Evolutionary conservation across 2,329 filamentous ascomycete species (phyloP), one percentile per base, ranked within the genome.

Genomic region (Aspergillus sp.): DNA sequence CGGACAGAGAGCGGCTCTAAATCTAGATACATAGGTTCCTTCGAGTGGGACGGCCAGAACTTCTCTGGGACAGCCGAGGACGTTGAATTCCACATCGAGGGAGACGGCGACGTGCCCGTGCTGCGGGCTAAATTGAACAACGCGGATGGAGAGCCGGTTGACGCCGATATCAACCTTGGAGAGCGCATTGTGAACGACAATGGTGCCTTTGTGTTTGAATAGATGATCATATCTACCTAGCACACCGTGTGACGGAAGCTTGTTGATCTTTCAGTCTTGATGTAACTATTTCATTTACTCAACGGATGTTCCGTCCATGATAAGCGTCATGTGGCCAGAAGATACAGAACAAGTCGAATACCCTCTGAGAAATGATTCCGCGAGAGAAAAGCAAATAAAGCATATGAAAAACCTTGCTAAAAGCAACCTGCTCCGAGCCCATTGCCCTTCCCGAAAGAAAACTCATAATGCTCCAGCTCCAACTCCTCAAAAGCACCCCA

Each of bases 171-270:
- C 9, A 68, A 68, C 42, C 55, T 68, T 22, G 24, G 56, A 4
- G 66, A 68, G 58, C 61, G 60, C 11, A 49, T 68, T 55, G 45
- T 24, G 1, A 65, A 64, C 22, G 24, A 54, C 4, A 50, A 65
- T 39, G 63, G 62, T 6, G 22, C 18, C 2, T 62, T 65, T 47
- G 2, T 16, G 16, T 60, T 63, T 39, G 46, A 57, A 51, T 46
- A 55, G 16, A 52, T 55, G 9, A 47, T 36, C 9, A 24, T 20
- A 1, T 14, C 18, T 29, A 29, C 26, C 26, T 29, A 29, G 3
- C 45, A 24, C 16, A 20, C 18, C 18, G 18, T 47, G 6, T n/a
- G 16, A 42, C 14, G 5, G 36, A n/a, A 10, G 16, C 36, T 2
- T n/a, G 16, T 42, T 42, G 4, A n/a, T 42, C 36, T 16, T n/a